Evolutionary conservation across 495 filamentous ascomycete genomes (phyloP).

Genomic region (Penicillium fimorum): DNA sequence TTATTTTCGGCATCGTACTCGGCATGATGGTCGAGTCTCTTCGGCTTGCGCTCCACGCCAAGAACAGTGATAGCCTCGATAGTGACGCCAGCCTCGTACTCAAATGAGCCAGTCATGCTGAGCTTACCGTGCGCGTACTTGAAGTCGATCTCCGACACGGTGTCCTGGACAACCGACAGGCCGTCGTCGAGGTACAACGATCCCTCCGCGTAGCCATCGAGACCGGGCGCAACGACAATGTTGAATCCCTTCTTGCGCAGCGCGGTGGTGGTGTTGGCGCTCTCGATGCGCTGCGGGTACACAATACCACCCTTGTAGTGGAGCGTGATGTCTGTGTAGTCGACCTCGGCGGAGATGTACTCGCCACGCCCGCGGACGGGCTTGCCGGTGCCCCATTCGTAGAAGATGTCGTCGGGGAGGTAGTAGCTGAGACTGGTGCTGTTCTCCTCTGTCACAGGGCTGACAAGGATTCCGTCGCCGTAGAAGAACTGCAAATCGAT

Average conservation of each 20-base stretch:
- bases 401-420: conserved; percentile 72
- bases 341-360: conserved; percentile 52
- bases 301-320: conserved; percentile 70
- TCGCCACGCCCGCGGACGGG: conserved; percentile 56
- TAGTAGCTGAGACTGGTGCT: conserved; percentile 67
- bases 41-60: conserved; percentile 12
- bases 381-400: conserved; percentile 69
- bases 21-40: conserved; percentile 4
- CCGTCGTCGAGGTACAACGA: conserved; percentile 63
- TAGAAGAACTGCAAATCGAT: conserved; percentile 74
- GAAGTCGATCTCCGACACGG: conserved; percentile 52
- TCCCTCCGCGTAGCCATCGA: conserved; percentile 47
- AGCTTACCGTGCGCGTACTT: conserved; percentile 51
- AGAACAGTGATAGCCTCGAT: conserved; percentile 51
- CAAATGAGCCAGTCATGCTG: conserved; percentile 52
- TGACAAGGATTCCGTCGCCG: conserved; percentile 68
- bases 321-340: conserved; percentile 67
- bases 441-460: conserved; percentile 65
- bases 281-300: conserved; percentile 59
- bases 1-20: conserved; percentile 20
- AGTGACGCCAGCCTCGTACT: conserved; percentile 44
- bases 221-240: conserved; percentile 63
- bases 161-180: conserved; percentile 51
- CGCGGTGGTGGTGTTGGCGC: conserved; percentile 68
- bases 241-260: conserved; percentile 66